Evolutionary conservation across 805 yeast genomes (phyloP), one percentile per base, ranked within the genome.

Genomic region (Saturnispora saitoi): DNA sequence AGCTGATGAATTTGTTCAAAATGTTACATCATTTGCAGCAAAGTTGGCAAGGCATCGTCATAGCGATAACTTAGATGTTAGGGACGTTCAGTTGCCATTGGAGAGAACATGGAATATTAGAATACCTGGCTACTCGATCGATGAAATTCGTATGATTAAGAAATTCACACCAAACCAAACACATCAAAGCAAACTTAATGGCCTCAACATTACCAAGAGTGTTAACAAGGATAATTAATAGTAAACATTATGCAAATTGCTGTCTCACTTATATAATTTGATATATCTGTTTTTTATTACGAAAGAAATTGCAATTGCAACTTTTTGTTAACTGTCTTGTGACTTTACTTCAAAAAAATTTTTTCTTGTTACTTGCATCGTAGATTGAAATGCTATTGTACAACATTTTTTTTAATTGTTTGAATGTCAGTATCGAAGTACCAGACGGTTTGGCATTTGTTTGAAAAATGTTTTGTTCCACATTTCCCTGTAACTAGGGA

Each of bases 71-170:
- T 70, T 93, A 24, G 98, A 91, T 55, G 87, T 86, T 14, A 80
- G 81, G 57, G 99, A 93, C 63, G 77, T 95, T 45, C 98, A 93
- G 64, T 67, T 93, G 49, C 96, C 93, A 64, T 71, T 93, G 57
- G 96, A 89, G 58, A 78, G 86, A 58, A 89, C 90, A 65, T 91
- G 96, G 97, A 90, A 91, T 64, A 87, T 93, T 48, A 79, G 95
- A 56, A 78, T 91, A 29, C 98, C 99, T 0, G 99, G 98, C 4
- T 89, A 81, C 65, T 78, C 95, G 10, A 80, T 88, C 54, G 99
- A 91, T 66, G 98, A 90, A 58, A 83, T 91, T 40, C 73, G 96
- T 58, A 75, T 80, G 59, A 78, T 83, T 17, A 72, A 89, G 58
- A 84, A 81, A 62, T 81, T 85, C 77, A 78, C 74, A 47, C 86